Evolutionary conservation across 441 rosid genomes (phyloP).

Genomic region (Erysimum pusillum): DNA sequence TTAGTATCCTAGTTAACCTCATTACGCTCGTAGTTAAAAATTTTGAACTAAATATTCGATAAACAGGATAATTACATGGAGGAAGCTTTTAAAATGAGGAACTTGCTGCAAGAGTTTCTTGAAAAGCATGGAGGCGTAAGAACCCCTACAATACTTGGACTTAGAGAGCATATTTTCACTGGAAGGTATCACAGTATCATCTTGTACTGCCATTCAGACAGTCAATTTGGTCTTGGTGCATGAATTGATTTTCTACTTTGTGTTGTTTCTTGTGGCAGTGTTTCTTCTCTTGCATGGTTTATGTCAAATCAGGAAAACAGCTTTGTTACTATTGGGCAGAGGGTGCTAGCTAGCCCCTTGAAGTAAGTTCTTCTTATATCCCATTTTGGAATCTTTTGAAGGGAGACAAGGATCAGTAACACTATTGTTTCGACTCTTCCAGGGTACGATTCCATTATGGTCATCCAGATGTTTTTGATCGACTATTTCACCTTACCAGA

Average conservation of each 20-base stretch:
- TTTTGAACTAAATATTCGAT: not conserved
- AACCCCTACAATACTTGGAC: conserved; percentile 76
- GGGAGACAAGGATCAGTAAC: not conserved
- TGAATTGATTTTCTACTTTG: conserved; percentile 27
- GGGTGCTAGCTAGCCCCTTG: conserved; percentile 77
- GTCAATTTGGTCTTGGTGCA: conserved; percentile 24
- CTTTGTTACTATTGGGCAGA: conserved; percentile 85
- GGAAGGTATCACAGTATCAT: conserved; percentile 60
- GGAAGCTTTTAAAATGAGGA: conserved; percentile 87
- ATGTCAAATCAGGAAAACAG: conserved; percentile 86
- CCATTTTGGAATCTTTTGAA: conserved; percentile 49
- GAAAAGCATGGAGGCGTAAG: conserved; percentile 66
- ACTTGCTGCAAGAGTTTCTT: conserved; percentile 75
- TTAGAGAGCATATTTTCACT: conserved; percentile 85
- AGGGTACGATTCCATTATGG: conserved; percentile 99
- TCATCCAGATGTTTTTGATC: conserved; percentile 96
- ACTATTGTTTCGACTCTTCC: conserved; percentile 27
- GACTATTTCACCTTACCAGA: conserved; percentile 94
- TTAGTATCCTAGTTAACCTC: conserved; percentile 8
- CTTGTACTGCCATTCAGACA: conserved; percentile 11
- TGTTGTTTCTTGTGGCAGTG: conserved; percentile 60
- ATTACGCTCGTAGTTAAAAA: not conserved
- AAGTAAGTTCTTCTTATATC: conserved; percentile 55
- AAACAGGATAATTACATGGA: conserved; percentile 81
- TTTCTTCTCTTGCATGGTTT: conserved; percentile 91